These are phyloP conservation scores for Annona cherimola DNA, from an alignment of 164 flowering plant genomes.

Conservation along the genomic window DNA sequence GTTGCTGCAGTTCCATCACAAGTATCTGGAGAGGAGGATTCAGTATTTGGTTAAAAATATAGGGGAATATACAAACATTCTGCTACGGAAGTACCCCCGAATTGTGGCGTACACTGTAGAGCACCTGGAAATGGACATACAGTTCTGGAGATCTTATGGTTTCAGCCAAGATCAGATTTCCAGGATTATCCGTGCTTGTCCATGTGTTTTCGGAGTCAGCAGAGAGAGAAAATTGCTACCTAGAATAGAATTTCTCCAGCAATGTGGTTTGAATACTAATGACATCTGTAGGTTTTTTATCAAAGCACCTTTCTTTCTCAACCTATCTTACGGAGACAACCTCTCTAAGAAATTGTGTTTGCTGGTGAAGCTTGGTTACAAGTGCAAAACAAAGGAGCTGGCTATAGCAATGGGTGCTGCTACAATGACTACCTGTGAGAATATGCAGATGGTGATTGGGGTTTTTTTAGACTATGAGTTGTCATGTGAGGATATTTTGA, in stretches of 20 bases:
- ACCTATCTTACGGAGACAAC: conserved; percentile 54
- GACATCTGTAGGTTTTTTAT: conserved; percentile 61
- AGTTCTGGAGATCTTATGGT: conserved; percentile 61
- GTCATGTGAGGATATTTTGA: conserved; percentile 45
- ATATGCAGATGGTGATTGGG: conserved; percentile 62
- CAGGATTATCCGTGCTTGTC: conserved; percentile 52
- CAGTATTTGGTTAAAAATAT: conserved; percentile 43
- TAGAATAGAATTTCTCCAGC: conserved; percentile 59
- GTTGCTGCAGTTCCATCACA: conserved; percentile 58
- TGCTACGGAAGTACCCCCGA: conserved; percentile 52
- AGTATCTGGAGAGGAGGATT: conserved; percentile 61
- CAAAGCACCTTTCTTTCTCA: conserved; percentile 71
- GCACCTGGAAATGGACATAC: conserved; percentile 48
- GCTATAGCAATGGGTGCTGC: conserved; percentile 67
- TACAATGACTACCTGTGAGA: conserved; percentile 71
- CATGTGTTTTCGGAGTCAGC: conserved; percentile 59
- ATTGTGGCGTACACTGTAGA: conserved; percentile 48
- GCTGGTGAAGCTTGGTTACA: conserved; percentile 68
- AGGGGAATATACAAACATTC: conserved; percentile 32
- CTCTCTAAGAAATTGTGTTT: conserved; percentile 46
- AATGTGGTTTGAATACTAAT: conserved; percentile 51
- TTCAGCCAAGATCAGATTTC: conserved; percentile 48
- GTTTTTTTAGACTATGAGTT: conserved; percentile 56
- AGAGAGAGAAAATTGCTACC: conserved; percentile 61
- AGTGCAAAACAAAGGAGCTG: conserved; percentile 50